A percentile compares a stretch with the other conserved stretches of the same genome.
Evolutionary conservation across 2,329 filamentous ascomycete species (phyloP).

Genomic region (Catunica adiposa): DNA sequence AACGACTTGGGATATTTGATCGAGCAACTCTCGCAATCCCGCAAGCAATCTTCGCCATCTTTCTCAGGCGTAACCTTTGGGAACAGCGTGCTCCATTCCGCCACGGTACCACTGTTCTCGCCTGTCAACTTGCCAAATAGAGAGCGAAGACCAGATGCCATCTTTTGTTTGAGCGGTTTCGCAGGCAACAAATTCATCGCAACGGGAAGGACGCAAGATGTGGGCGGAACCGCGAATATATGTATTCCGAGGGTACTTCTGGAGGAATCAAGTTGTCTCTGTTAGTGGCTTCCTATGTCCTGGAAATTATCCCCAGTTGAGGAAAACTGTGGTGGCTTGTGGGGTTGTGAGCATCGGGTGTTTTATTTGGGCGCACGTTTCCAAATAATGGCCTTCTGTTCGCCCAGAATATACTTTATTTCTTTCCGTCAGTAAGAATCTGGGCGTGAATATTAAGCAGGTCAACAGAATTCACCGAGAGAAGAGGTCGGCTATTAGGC

Average conservation of each 20-base stretch:
- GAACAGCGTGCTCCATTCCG: slow-evolving; percentile 42
- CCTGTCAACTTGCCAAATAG: slow-evolving; percentile 23
- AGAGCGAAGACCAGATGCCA: slow-evolving; percentile 28
- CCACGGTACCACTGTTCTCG: slow-evolving; percentile 15
- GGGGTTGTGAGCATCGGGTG: too few relatives aligned
- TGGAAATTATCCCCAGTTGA: not conserved
- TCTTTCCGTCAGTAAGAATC: too few relatives aligned
- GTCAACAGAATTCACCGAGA: too few relatives aligned
- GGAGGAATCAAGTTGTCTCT: not conserved
- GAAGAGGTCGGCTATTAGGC: too few relatives aligned
- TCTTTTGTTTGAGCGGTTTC: slow-evolving; percentile 18
- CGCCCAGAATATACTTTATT: too few relatives aligned
- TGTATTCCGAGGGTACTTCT: not conserved
- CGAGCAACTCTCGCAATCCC: slow-evolving; percentile 70
- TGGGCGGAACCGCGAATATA: not conserved
- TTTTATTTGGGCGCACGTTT: too few relatives aligned
- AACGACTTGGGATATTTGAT: slow-evolving; percentile 57
- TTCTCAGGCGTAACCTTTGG: slow-evolving; percentile 53
- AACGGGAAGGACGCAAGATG: not conserved
- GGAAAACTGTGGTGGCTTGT: too few relatives aligned
- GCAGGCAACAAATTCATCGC: not conserved
- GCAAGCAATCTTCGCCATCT: slow-evolving; percentile 78
- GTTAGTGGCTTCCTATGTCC: not conserved
- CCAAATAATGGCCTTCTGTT: too few relatives aligned
- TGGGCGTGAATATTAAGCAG: too few relatives aligned